Percentiles rank a stretch among this genome's conserved stretches.
phyloP scores from a whole-genome alignment of 306 rosid species.

The Clitoria ternatea region DNA sequence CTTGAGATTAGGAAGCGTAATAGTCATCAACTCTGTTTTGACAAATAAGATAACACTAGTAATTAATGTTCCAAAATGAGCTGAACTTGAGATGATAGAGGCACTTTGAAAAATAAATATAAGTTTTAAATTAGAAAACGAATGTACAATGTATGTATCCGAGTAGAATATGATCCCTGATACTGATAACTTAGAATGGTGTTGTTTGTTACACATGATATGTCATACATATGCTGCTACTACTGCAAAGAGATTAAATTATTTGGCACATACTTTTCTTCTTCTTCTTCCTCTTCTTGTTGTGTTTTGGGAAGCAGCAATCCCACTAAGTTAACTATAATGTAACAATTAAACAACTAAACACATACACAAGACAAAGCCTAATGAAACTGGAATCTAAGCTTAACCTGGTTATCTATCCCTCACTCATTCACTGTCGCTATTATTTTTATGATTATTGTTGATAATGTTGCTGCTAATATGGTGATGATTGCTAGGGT shows the following conservation, averaged over 20 bases:
- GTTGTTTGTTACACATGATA: constrained; percentile 29
- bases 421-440: constrained; percentile 56
- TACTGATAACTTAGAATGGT: constrained; percentile 21
- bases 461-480: constrained; percentile 34
- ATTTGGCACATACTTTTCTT: constrained; percentile 7
- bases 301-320: constrained; percentile 9
- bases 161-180: constrained; percentile 19
- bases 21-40: too few species aligned
- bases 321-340: constrained; percentile 32
- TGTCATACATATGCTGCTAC: neutral
- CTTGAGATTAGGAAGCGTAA: neutral
- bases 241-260: constrained; percentile 20
- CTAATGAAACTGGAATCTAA: constrained; percentile 30
- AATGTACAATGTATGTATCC: constrained; percentile 23
- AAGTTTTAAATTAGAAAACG: neutral
- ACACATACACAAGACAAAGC: constrained; percentile 28
- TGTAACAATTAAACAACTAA: constrained; percentile 29
- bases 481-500: constrained; percentile 55
- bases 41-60: too few species aligned
- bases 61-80: neutral
- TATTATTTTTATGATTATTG: constrained; percentile 13
- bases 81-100: neutral
- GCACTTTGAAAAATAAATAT: neutral
- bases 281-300: neutral
- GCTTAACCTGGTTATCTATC: constrained; percentile 48